Conservation (phyloP, 306 rosid species). For the Macrotyloma uniflorum region DNA sequence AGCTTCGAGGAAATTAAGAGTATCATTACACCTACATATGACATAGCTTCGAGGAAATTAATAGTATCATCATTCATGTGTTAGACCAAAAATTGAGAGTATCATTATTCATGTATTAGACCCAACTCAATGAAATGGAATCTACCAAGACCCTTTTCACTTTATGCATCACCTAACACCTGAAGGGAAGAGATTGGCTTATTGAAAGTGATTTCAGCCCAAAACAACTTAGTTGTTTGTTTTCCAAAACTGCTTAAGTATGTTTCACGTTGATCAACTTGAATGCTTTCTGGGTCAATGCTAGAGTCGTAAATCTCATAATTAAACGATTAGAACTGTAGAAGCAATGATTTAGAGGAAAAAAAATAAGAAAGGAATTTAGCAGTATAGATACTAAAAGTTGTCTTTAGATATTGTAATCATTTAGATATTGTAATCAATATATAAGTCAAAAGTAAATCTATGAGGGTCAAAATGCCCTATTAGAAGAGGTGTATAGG, state of each 20-base stretch:
- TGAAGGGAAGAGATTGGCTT: not conserved
- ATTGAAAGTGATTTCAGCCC: not conserved
- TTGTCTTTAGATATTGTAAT: constrained; percentile 32
- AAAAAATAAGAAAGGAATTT: not conserved
- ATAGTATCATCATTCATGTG: no score
- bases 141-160: not conserved
- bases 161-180: not conserved
- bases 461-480: constrained; percentile 29
- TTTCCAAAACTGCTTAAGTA: constrained; percentile 11
- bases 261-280: constrained; percentile 16
- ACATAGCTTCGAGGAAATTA: not conserved
- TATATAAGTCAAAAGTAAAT: constrained; percentile 10
- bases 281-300: constrained; percentile 4
- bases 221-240: constrained; percentile 1
- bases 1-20: not conserved
- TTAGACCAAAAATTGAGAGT: not conserved
- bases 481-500: constrained; percentile 24
- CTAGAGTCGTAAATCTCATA: not conserved
- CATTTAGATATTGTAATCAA: constrained; percentile 32
- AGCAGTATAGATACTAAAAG: constrained; percentile 29
- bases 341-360: not conserved
- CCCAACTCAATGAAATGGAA: not conserved
- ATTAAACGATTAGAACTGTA: not conserved
- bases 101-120: not conserved
- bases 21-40: not conserved